Evolutionary conservation across 208 protist genomes (phyloP), one percentile per base, ranked within the genome.

Genomic region (Crithidia expoeki): DNA sequence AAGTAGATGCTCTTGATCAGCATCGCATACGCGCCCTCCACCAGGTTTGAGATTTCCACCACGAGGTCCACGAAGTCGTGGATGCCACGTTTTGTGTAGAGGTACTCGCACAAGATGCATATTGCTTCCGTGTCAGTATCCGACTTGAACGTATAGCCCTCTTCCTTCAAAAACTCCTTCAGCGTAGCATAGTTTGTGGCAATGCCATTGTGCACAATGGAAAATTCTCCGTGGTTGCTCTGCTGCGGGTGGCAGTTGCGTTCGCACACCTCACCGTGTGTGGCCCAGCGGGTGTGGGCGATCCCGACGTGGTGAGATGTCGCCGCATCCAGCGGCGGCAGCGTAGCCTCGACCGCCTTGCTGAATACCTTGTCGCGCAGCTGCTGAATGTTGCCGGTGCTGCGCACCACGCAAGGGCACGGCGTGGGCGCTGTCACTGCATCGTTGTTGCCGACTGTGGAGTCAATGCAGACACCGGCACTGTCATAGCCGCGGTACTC

Each of bases 231-330:
- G 12, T 82, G 64, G 58, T 93, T 91, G 73, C 87, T 93, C 49
- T 82, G 55, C 56, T 97, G 93, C 23, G 98, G 98, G 70, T 98
- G 98, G 57, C 92, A 92, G 79, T 99, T 99, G n/a, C 58, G n/a
- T 60, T 93, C 86, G 30, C 80, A 91, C 10, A 97, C 95, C 21
- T 68, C 80, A 33, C 98, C 98, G 81, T 99, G 96, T 10, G 98
- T 99, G 9, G 98, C 98, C 98, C 98, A 99, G 62, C 98, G 90
- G 2, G 98, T 99, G 83, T 99, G 97, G 5, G 90, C 97, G 59
- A 99, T 96, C 32, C 91, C 95, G 32, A 92, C 56, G 66, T 90
- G 81, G 68, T 80, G 53, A 16, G 55, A 67, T 44, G 84, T 62
- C 27, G 21, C 27, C 1, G 68, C 81, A 36, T 88, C 74, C 67